Base-by-base conservation (phyloP, 1,139 yeast genomes). In the Saccharomycopsis crataegensis region DNA sequence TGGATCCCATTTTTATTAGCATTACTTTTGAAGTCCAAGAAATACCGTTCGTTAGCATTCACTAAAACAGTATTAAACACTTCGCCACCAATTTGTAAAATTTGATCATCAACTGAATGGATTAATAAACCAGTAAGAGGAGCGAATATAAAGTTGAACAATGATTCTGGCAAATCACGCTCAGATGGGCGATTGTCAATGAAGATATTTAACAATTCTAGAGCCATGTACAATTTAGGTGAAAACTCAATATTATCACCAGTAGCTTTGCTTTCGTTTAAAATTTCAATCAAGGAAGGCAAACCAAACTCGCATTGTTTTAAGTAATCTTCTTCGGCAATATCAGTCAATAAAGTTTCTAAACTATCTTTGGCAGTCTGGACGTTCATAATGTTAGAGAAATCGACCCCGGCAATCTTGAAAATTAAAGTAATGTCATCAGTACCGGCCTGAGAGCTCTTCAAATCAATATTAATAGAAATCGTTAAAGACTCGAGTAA, bases 81-180 rank as follows among this genome's bases (percentile, higher is more conserved):
- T 58, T 86, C 91, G 0, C 94, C 86, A 1, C 91, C 84, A 14
- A 82, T 74, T 65, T 90, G 96, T 43, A 90, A 69, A 6, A 89
- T 75, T 63, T 86, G 93, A 60, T 86, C 88, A 65, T 91, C 97
- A n/a, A 70, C 71, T 1, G 93, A 76, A 1, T 65, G 64, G 47
- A 79, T 62, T 9, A 88, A 69, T 34, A 88, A 70, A 32, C 71
- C 70, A 50, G 76, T 74, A 48, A 86, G 63, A 1, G 76, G 70
- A 0, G 83, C 80, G 62, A 83, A 78, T 1, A 78, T 69, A 53
- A 70, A 74, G 14, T 68, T 63, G 59, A 82, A 80, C 5, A 84
- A 70, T 14, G 71, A 71, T 3, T 67, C 62, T 0, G 85, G 82
- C 49, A 84, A 69, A 0, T 71, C 62, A 2, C 58, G 72, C 6